phyloP scores from a whole-genome alignment of 139 green algal genomes.

The Diplosphaera chodatii region DNA sequence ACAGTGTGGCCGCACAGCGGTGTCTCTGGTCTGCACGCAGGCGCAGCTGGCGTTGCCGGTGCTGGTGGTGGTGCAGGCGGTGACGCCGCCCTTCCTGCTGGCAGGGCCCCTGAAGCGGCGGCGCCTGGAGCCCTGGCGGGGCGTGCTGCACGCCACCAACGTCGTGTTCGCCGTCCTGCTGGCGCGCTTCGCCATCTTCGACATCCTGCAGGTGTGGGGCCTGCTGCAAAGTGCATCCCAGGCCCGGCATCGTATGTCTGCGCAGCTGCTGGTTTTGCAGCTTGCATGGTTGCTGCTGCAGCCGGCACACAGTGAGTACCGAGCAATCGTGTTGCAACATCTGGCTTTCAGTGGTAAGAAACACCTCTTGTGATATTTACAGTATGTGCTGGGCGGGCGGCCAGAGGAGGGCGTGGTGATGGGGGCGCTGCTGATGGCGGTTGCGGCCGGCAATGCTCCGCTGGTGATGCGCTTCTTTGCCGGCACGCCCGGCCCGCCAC shows the following conservation, averaged over 20 bases:
- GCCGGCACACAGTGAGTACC: no score
- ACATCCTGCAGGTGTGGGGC: conserved; percentile 67
- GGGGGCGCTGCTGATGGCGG: conserved; percentile 58
- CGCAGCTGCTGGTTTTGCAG: no score
- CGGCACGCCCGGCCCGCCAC: conserved; percentile 13
- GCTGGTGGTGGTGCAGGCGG: conserved; percentile 35
- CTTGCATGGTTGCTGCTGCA: no score
- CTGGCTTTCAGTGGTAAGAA: no score
- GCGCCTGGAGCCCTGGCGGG: conserved; percentile 46
- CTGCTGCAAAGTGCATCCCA: no score
- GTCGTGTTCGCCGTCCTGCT: conserved; percentile 50
- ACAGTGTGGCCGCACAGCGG: no score
- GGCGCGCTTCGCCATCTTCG: conserved; percentile 82
- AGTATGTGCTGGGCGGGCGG: conserved; percentile 30
- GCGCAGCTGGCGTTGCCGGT: conserved; percentile 26
- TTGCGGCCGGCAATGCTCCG: conserved; percentile 49
- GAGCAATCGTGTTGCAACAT: no score
- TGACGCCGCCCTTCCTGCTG: conserved; percentile 51
- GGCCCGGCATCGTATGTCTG: no score
- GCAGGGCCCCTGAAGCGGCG: not conserved
- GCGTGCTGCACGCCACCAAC: conserved; percentile 33
- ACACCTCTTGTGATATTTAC: no score
- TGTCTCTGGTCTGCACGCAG: no score
- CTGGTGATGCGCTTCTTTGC: conserved; percentile 46
- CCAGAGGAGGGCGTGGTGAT: conserved; percentile 77